Percentiles rank a stretch among this genome's conserved stretches.
phyloP scores from a whole-genome alignment of 2,329 filamentous ascomycete species.

The Knufia petricola region DNA sequence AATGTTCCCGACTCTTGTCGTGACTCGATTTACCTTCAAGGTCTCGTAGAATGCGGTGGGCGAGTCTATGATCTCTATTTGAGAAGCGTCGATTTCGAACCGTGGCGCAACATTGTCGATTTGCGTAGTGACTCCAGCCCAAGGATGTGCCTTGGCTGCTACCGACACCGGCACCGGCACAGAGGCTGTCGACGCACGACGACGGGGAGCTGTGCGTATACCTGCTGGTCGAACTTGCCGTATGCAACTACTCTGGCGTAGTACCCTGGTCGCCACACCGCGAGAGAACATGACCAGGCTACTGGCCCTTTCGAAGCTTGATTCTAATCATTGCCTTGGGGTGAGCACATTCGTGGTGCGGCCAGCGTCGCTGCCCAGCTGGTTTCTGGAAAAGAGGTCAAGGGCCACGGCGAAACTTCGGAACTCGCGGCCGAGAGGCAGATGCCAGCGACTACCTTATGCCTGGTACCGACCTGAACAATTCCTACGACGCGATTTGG shows the following conservation, averaged over 20 bases:
- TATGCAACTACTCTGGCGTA: slow-evolving; percentile 17
- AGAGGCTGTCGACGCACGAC: slow-evolving; percentile 14
- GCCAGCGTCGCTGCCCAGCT: not conserved
- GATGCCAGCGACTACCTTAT: no score
- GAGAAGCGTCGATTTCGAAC: slow-evolving; percentile 72
- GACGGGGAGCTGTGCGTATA: slow-evolving; percentile 12
- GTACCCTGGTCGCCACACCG: slow-evolving; percentile 13
- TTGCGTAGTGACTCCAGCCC: slow-evolving; percentile 58
- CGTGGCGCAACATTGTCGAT: slow-evolving; percentile 83
- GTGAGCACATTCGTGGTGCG: not conserved
- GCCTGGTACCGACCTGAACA: no score
- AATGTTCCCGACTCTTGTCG: slow-evolving; percentile 2
- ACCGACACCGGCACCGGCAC: slow-evolving; percentile 11
- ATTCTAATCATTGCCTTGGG: not conserved
- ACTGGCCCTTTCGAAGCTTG: not conserved
- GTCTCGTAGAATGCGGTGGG: slow-evolving; percentile 86
- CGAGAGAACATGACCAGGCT: slow-evolving; percentile 17
- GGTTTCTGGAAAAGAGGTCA: no score
- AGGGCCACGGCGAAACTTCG: no score
- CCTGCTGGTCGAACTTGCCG: slow-evolving; percentile 1
- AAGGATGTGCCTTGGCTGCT: slow-evolving; percentile 37
- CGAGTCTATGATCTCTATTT: slow-evolving; percentile 68
- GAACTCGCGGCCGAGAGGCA: no score
- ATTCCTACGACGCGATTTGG: not conserved
- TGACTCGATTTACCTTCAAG: slow-evolving; percentile 57